Percentiles rank a stretch among this genome's conserved stretches.
These are phyloP conservation scores for Coniosporium tulheliwenetii DNA, from an alignment of 2,329 filamentous ascomycete genomes.

Conservation along the genomic window DNA sequence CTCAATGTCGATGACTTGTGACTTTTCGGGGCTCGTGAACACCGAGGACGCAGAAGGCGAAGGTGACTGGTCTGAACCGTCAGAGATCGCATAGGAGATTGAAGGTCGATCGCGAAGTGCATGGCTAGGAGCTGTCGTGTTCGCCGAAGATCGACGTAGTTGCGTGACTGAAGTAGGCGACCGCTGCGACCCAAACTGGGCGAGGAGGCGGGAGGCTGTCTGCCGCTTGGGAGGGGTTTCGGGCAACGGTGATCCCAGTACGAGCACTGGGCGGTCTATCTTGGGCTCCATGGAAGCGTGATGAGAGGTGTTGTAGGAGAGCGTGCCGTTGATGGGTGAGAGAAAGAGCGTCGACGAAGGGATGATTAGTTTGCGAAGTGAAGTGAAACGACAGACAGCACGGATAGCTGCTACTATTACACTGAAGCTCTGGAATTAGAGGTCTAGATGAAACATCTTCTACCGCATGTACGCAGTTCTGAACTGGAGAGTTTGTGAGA, in stretches of 20 bases:
- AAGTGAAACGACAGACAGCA: too few species aligned
- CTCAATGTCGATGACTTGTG: neutral
- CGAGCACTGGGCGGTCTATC: neutral
- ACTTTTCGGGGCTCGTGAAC: constrained; percentile 2
- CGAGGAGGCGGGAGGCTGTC: constrained; percentile 9
- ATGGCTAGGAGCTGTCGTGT: constrained; percentile 1
- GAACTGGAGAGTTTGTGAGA: too few species aligned
- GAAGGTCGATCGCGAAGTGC: constrained; percentile 1
- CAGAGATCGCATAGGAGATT: constrained; percentile 2
- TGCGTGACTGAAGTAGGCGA: constrained; percentile 9
- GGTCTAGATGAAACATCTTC: too few species aligned
- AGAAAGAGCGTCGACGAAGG: too few species aligned
- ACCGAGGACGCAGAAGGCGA: constrained; percentile 1
- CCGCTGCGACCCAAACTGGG: constrained; percentile 11
- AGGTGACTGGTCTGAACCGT: constrained; percentile 3
- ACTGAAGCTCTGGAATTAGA: too few species aligned
- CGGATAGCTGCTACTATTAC: too few species aligned
- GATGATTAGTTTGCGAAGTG: too few species aligned
- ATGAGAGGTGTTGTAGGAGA: too few species aligned
- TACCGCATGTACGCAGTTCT: too few species aligned
- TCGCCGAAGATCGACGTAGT: neutral
- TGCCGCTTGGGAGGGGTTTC: neutral
- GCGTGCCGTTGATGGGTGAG: too few species aligned
- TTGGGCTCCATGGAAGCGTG: too few species aligned
- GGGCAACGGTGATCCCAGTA: neutral